Conservation (phyloP, 2,329 filamentous ascomycete genomes). For the Coniochaeta sp. region DNA sequence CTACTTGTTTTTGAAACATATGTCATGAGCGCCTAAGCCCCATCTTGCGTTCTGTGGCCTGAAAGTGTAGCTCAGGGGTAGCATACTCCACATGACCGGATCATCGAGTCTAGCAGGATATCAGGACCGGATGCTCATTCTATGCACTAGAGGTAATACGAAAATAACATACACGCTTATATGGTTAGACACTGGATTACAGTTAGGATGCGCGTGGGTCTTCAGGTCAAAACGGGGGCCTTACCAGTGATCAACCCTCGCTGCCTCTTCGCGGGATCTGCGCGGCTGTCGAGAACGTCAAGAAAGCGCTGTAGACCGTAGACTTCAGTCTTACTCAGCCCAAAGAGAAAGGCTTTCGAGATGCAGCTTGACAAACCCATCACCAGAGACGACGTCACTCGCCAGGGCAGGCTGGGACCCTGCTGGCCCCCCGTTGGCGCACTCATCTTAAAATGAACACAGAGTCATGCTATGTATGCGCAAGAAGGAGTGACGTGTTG, state of each 20-base stretch:
- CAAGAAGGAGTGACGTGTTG: not conserved
- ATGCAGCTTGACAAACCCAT: constrained; percentile 68
- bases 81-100: constrained; percentile 84
- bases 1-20: constrained; percentile 85
- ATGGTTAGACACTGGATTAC: constrained; percentile 69
- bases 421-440: constrained; percentile 15
- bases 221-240: constrained; percentile 9
- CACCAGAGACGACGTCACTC: constrained; percentile 61
- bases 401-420: constrained; percentile 60
- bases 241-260: constrained; percentile 78
- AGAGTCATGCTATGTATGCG: not conserved
- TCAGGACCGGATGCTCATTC: constrained; percentile 3
- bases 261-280: constrained; percentile 56
- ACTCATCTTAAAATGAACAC: not conserved
- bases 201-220: constrained; percentile 7
- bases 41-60: constrained; percentile 73
- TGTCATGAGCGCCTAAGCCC: constrained; percentile 88
- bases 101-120: constrained; percentile 62
- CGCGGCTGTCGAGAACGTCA: constrained; percentile 64
- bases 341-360: constrained; percentile 67
- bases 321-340: constrained; percentile 67
- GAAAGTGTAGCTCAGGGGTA: constrained; percentile 68
- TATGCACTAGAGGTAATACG: not conserved
- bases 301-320: constrained; percentile 71
- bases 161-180: constrained; percentile 64